Conservation (phyloP, 2,329 filamentous ascomycete species). For the Pestalotiopsis sp. region DNA sequence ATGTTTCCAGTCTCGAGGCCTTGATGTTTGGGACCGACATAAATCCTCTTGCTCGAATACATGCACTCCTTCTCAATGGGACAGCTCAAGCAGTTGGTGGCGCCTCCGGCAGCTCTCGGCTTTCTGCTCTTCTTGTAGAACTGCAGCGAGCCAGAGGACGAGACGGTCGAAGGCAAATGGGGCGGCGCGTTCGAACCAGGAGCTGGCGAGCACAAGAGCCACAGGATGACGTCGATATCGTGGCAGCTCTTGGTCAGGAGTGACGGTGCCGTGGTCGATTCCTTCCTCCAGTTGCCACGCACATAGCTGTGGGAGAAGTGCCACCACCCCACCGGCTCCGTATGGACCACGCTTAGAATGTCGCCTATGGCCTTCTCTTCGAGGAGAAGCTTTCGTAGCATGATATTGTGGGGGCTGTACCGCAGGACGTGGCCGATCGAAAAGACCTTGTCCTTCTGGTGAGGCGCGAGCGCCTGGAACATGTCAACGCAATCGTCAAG, state of each 20-base stretch:
- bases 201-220: slow-evolving; percentile 80
- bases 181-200: slow-evolving; percentile 48
- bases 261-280: slow-evolving; percentile 75
- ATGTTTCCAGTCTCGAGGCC: slow-evolving; percentile 67
- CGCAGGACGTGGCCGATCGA: slow-evolving; percentile 92
- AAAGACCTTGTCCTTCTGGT: slow-evolving; percentile 59
- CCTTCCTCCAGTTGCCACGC: slow-evolving; percentile 89
- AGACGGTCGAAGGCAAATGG: slow-evolving; percentile 76
- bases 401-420: slow-evolving; percentile 90
- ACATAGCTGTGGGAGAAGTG: slow-evolving; percentile 93
- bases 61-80: slow-evolving; percentile 74
- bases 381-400: slow-evolving; percentile 77
- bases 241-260: slow-evolving; percentile 95
- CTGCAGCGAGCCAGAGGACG: slow-evolving; percentile 75
- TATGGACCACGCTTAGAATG: slow-evolving; percentile 84
- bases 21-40: slow-evolving; percentile 65
- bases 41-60: slow-evolving; percentile 85
- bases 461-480: slow-evolving; percentile 55
- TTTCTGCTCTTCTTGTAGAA: slow-evolving; percentile 79
- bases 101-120: slow-evolving; percentile 70
- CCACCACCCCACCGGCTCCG: slow-evolving; percentile 95
- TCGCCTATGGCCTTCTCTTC: slow-evolving; percentile 80
- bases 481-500: slow-evolving; percentile 79
- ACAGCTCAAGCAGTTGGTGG: slow-evolving; percentile 88
- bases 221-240: slow-evolving; percentile 90